Percentiles rank a stretch among this genome's conserved stretches.
These are phyloP conservation scores for Bisporella sp. DNA, from an alignment of 2,329 filamentous ascomycete genomes.

Conservation along the genomic window DNA sequence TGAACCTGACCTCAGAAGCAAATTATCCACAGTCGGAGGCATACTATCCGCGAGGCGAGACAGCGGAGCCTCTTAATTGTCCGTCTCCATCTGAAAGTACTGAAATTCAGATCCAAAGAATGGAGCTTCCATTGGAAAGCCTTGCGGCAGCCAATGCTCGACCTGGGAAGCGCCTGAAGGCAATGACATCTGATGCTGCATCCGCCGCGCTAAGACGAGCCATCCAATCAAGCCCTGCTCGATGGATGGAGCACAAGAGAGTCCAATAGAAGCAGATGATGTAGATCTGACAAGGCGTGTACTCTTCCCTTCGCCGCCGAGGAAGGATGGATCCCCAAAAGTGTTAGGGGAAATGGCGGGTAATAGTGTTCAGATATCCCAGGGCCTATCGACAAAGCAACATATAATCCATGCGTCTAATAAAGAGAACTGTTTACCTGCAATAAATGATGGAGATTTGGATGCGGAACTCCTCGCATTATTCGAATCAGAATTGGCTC, in stretches of 20 bases:
- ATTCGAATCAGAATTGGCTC: constrained; percentile 25
- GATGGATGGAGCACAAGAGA: constrained; percentile 45
- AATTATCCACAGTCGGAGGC: constrained; percentile 39
- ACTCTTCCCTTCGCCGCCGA: constrained; percentile 65
- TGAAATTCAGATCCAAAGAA: not conserved
- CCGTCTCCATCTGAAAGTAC: not conserved
- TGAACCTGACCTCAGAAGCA: constrained; percentile 14
- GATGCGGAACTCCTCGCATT: constrained; percentile 25
- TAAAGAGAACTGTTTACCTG: constrained; percentile 25
- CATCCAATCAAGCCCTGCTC: constrained; percentile 31
- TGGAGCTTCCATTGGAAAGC: constrained; percentile 1
- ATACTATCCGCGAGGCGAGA: constrained; percentile 12
- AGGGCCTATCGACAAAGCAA: constrained; percentile 26
- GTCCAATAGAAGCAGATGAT: constrained; percentile 48
- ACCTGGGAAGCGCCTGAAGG: constrained; percentile 16
- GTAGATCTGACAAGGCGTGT: constrained; percentile 57
- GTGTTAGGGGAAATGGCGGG: constrained; percentile 50
- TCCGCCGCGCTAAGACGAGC: constrained; percentile 24
- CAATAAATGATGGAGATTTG: constrained; percentile 12
- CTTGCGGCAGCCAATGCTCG: no score
- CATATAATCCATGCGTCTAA: constrained; percentile 13
- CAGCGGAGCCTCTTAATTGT: not conserved
- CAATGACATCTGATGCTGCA: constrained; percentile 25
- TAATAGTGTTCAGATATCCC: constrained; percentile 42
- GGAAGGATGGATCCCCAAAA: constrained; percentile 56